phyloP scores from a whole-genome alignment of 345 rosid species.

The Ailanthus altissimus region DNA sequence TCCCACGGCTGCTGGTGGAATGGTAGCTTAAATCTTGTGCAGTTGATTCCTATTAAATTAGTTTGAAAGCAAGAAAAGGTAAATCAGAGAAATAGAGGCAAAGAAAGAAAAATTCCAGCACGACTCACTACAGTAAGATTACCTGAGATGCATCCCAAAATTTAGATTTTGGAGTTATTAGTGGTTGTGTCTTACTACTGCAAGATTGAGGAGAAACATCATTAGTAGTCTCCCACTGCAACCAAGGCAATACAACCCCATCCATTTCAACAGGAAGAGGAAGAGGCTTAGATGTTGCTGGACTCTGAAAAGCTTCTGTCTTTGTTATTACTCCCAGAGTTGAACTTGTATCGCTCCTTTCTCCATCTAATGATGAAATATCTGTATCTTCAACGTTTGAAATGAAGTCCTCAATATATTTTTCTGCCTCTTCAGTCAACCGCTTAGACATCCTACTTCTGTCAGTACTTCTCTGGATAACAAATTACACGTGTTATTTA shows the following conservation, averaged over 20 bases:
- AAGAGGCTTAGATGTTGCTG: conserved; percentile 36
- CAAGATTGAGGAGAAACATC: conserved; percentile 48
- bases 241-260: conserved; percentile 89
- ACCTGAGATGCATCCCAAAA: conserved; percentile 48
- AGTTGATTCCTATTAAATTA: conserved; percentile 42
- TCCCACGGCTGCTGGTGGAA: conserved; percentile 71
- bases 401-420: conserved; percentile 83
- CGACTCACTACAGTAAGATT: conserved; percentile 15
- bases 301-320: conserved; percentile 42
- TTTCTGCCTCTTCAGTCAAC: conserved; percentile 88
- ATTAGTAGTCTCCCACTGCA: conserved; percentile 88
- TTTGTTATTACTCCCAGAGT: conserved; percentile 52
- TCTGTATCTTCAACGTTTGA: conserved; percentile 91
- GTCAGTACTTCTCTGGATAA: conserved; percentile 70
- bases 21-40: conserved; percentile 41
- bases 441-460: conserved; percentile 67
- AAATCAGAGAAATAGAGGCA: not conserved
- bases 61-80: not conserved
- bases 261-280: conserved; percentile 73
- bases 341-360: conserved; percentile 89
- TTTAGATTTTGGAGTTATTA: conserved; percentile 32
- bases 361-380: conserved; percentile 91
- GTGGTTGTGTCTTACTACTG: conserved; percentile 35
- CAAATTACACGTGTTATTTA: not conserved
- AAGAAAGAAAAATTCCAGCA: not conserved